These are phyloP conservation scores for Chaetoceros tenuissimus DNA, from an alignment of 108 stramenopile species.

Conservation along the genomic window DNA sequence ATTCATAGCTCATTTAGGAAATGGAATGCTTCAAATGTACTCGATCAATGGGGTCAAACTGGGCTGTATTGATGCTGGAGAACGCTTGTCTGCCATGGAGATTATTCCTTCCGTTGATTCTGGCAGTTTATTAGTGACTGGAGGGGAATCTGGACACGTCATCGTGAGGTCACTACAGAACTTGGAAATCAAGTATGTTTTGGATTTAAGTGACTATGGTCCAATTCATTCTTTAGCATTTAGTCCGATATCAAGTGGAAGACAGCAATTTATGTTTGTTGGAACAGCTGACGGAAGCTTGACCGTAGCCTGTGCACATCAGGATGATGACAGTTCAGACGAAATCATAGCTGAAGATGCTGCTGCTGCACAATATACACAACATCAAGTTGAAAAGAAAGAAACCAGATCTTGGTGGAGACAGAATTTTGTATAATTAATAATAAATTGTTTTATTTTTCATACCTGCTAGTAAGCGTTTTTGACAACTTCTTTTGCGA, in stretches of 20 bases:
- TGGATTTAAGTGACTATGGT: constrained; percentile 66
- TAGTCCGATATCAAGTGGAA: constrained; percentile 38
- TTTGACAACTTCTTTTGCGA: too few relatives aligned
- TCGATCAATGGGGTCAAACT: constrained; percentile 60
- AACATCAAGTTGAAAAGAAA: not conserved
- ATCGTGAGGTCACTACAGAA: constrained; percentile 45
- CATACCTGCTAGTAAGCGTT: too few relatives aligned
- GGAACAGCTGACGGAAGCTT: constrained; percentile 72
- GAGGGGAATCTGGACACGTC: constrained; percentile 57
- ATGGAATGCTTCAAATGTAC: constrained; percentile 45
- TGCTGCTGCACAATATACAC: not conserved
- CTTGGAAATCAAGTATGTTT: constrained; percentile 37
- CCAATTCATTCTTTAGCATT: constrained; percentile 55
- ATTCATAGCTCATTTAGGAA: constrained; percentile 53
- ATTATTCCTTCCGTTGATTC: constrained; percentile 24
- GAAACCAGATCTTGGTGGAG: not conserved
- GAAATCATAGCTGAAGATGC: not conserved
- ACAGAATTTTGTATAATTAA: too few relatives aligned
- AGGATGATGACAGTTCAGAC: not conserved
- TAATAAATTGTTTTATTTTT: too few relatives aligned
- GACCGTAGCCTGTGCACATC: constrained; percentile 32
- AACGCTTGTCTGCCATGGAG: constrained; percentile 61
- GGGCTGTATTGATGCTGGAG: constrained; percentile 34
- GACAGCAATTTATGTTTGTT: constrained; percentile 61
- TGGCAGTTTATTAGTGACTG: constrained; percentile 68